Evolutionary conservation across 345 rosid genomes (phyloP), one percentile per base, ranked within the genome.

Genomic region (Sapria himalayana): DNA sequence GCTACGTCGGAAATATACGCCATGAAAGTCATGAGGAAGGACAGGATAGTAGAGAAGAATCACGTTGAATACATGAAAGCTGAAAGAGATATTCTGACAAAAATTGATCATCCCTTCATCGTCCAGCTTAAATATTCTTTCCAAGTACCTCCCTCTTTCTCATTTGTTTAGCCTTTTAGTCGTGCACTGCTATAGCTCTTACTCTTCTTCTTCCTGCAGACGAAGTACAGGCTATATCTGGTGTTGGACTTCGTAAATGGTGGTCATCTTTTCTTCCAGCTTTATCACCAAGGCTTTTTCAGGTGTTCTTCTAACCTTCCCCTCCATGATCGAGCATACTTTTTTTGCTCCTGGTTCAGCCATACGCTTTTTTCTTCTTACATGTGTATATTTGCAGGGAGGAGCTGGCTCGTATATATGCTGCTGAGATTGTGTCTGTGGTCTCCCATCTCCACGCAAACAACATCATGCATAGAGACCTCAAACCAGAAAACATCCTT

Each of bases 11-110:
- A 89, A 56, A 76, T 89, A 49, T 78, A 56, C 44, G 98, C 98
- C 2, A 89, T 89, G 98, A 89, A 89, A 71, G 98, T 89, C 42
- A 74, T 89, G 95, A 58, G 98, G 33, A 89, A 89, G 70, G 98
- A 89, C 55, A 72, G 60, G 46, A 76, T 89, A 9, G 66, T 89
- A 71, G 93, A 89, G 74, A 82, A 72, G 66, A 73, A 89, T 61
- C 95, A 79, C 29, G 91, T 73, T 1, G 93, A 69, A 41, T 89
- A 82, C 72, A 89, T 79, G 98, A 79, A 74, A 65, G 85, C 92
- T 15, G 98, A 89, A 61, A 81, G 89, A 38, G 92, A 89, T 39
- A 89, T 89, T 45, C 61, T 89, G 22, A 79, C 76, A 0, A 76
- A 76, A 57, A 58, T 74, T 2, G 81, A 79, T 33, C 95, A 89